Base-by-base conservation (phyloP, 202 grass and related monocot genomes). In the Elaeis oleifera region DNA sequence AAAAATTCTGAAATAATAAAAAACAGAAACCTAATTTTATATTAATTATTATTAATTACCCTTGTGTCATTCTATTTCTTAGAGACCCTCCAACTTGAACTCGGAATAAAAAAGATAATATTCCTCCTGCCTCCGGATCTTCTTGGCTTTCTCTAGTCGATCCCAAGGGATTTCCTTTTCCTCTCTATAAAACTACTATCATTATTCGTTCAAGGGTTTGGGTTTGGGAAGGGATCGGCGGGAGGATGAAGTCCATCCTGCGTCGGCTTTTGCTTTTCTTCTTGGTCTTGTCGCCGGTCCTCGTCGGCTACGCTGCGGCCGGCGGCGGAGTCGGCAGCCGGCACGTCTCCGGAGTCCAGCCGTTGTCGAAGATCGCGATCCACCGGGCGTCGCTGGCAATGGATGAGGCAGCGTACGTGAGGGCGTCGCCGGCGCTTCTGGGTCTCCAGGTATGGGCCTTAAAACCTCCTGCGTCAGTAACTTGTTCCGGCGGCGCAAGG, bases 331-430 rank as follows among this genome's bases (percentile, higher is more conserved):
- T 5, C 63, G 9, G 24, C 14, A 4, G 60, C 28, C 21, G 51
- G 56, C 36, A 71, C 49, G 14, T 36, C 64, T 50, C 50, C 50
- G 81, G 75, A 26, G 80, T 74, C 65, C 90, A 90, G 69, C 90
- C 86, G 56, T 80, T 95, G 31, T 81, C 86, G 49, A 78, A 68
- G 16, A 70, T 90, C 57, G 83, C 86, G 53, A 78, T 90, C 76
- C 75, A 87, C 80, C 77, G 65, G 60, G 85, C 80, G 15, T 74
- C 54, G 32, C 28, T 90, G 23, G 81, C 78, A 11, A 48, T 88
- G 1, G 69, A 88, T 25, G 44, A 75, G 36, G 80, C 72, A 14
- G 81, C 83, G 9, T 50, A 60, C 1, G 69, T 85, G 22, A 81
- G 65, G 48, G 86, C 85, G 21, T 84, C 80, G 67, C 86, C 86